Evolutionary conservation across 306 rosid genomes (phyloP).

Genomic region (Ammopiptanthus mongolicus): DNA sequence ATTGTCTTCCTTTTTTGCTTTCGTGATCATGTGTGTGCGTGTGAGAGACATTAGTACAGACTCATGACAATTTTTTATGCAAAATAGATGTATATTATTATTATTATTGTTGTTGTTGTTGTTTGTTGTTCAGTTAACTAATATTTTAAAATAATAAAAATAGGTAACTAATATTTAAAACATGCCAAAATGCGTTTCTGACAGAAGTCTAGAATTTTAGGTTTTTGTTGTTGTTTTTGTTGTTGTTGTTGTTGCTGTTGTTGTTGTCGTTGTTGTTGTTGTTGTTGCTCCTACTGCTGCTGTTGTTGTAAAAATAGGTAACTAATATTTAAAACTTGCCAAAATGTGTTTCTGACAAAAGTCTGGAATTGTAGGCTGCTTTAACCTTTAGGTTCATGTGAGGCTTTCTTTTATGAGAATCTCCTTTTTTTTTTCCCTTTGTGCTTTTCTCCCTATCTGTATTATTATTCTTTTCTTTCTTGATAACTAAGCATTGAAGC

Average conservation of each 20-base stretch:
- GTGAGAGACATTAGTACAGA: conserved; percentile 12
- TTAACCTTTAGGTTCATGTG: conserved; percentile 58
- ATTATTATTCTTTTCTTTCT: conserved; percentile 33
- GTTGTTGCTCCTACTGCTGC: no score
- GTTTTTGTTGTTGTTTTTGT: no score
- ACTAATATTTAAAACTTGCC: conserved; percentile 9
- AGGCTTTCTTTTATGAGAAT: conserved; percentile 52
- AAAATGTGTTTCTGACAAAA: conserved; percentile 45
- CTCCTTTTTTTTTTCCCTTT: conserved; percentile 25
- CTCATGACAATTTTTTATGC: neutral
- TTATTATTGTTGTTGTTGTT: neutral
- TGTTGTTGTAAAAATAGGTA: no score
- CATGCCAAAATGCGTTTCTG: no score
- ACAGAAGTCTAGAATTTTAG: no score
- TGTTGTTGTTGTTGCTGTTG: no score
- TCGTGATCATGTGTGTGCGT: neutral
- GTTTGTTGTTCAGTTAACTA: no score
- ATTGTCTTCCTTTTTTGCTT: neutral
- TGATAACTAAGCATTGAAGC: conserved; percentile 28
- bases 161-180: no score
- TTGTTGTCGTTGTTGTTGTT: no score
- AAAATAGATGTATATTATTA: neutral
- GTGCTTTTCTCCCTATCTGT: conserved; percentile 47
- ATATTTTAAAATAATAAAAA: no score
- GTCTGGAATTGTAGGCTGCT: conserved; percentile 41